Conservation (phyloP, 306 rosid species). For the Vigna radiata region DNA sequence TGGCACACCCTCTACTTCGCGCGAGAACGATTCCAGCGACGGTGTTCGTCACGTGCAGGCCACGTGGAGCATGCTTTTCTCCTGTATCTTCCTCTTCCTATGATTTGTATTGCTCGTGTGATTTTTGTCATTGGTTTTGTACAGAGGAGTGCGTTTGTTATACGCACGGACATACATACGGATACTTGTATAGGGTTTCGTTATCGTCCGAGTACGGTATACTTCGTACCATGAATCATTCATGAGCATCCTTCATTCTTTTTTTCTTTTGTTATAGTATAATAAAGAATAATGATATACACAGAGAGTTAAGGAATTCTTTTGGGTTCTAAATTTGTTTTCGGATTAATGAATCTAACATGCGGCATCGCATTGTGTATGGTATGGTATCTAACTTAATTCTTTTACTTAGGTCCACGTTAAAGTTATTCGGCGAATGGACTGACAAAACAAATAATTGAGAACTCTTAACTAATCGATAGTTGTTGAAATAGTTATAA, state of each 20-base stretch:
- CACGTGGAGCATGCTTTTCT: slow-evolving; percentile 32
- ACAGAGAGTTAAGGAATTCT: background rate
- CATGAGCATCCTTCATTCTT: slow-evolving; percentile 37
- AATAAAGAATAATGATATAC: background rate
- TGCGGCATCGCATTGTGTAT: too few species aligned
- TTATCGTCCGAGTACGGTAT: background rate
- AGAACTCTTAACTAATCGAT: too few species aligned
- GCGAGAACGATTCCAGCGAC: slow-evolving; percentile 55
- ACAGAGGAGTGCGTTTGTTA: background rate
- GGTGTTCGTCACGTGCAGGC: slow-evolving; percentile 41
- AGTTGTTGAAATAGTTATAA: too few species aligned
- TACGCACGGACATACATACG: background rate
- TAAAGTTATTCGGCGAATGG: too few species aligned
- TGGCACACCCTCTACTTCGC: slow-evolving; percentile 44
- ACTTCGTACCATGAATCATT: background rate
- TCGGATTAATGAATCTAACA: too few species aligned
- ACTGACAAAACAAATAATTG: too few species aligned
- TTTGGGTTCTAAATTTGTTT: too few species aligned
- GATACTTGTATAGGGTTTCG: slow-evolving; percentile 24
- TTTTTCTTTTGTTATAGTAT: background rate
- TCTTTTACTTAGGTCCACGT: too few species aligned
- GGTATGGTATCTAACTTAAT: too few species aligned
- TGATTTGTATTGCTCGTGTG: slow-evolving; percentile 42
- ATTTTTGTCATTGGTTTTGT: slow-evolving; percentile 4
- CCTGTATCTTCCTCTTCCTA: background rate